Evolutionary conservation across 805 yeast species (phyloP), one percentile per base, ranked within the genome.

Genomic region (Blastobotrys muscicola): DNA sequence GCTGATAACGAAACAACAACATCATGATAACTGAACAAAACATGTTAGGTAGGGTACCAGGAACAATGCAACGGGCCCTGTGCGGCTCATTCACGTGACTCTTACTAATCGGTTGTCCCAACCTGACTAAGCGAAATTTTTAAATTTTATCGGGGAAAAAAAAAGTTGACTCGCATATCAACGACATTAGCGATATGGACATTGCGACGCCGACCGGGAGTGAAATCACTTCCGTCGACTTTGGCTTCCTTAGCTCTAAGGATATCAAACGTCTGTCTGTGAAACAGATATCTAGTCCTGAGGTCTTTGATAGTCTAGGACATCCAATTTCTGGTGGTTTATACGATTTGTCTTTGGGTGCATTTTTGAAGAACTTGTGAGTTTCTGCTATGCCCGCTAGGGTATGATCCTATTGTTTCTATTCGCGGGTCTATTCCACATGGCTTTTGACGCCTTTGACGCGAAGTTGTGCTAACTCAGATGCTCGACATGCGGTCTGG

Each of bases 161-260:
- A 36, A 31, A 39, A 36, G 29, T 34, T 29, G 35, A 15, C 23
- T 12, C 10, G 33, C 12, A 13, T 39, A 11, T 33, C 34, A 26
- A 33, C 32, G 15, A 30, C 33, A 12, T 23, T 16, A 8, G 20
- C 41, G 45, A n/a, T 36, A 92, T 92, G 99, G 97, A 92, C 74
- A 86, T 94, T 64, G 80, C 97, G 35, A 84, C 82, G 61, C 97
- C 98, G 40, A 90, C 87, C 41, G 98, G 98, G 49, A 82, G 97
- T 36, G 94, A 85, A 67, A 85, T 92, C 63, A 70, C 77, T 36
- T 80, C 94, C 54, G 96, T 92, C 52, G 97, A 90, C 67, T 94
- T 92, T 66, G 83, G 92, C 41, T 80, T 89, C 54, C 70, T 89
- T 52, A 70, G 86, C 30, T 72, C 90, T 11, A 79, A 78, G 43